Percentiles rank a stretch among this genome's conserved stretches.
Conservation (phyloP, 352 stramenopile species). For the Globisporangium yorkense region DNA sequence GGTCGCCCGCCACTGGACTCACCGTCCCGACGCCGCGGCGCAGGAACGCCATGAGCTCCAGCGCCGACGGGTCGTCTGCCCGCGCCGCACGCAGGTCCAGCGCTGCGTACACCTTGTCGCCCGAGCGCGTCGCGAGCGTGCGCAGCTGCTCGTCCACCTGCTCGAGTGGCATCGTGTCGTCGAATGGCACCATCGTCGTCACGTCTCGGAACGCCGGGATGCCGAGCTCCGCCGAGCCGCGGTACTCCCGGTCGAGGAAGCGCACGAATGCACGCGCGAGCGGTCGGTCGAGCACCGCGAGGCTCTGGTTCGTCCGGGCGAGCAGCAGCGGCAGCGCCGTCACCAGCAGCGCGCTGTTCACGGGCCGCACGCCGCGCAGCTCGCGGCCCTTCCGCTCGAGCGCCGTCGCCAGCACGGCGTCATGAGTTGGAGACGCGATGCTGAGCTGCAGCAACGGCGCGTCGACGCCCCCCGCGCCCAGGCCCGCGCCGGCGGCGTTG, state of each 20-base stretch:
- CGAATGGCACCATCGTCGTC: conserved; percentile 43
- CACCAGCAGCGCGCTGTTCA: conserved; percentile 29
- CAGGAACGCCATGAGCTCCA: conserved; percentile 37
- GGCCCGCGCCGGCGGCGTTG: conserved; percentile 22
- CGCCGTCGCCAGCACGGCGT: neutral
- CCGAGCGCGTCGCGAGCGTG: conserved; percentile 28
- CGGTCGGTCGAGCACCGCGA: conserved; percentile 48
- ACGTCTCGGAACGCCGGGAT: conserved; percentile 28
- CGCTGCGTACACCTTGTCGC: conserved; percentile 34
- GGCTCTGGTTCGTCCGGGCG: conserved; percentile 39
- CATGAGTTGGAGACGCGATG: neutral
- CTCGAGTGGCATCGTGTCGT: conserved; percentile 10
- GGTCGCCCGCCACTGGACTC: conserved; percentile 9
- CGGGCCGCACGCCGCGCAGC: neutral
- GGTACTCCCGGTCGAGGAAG: conserved; percentile 50
- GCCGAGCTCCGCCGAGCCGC: conserved; percentile 30
- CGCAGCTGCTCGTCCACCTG: conserved; percentile 34
- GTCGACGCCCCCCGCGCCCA: neutral
- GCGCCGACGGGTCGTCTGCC: conserved; percentile 1
- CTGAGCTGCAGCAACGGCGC: neutral
- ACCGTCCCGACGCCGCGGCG: conserved; percentile 10
- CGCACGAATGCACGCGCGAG: conserved; percentile 38
- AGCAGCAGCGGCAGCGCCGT: conserved; percentile 55
- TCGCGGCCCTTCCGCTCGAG: conserved; percentile 1
- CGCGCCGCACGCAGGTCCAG: conserved; percentile 36